phyloP scores from a whole-genome alignment of 1,139 yeast genomes.

The Candida pseudoviswanathii region DNA sequence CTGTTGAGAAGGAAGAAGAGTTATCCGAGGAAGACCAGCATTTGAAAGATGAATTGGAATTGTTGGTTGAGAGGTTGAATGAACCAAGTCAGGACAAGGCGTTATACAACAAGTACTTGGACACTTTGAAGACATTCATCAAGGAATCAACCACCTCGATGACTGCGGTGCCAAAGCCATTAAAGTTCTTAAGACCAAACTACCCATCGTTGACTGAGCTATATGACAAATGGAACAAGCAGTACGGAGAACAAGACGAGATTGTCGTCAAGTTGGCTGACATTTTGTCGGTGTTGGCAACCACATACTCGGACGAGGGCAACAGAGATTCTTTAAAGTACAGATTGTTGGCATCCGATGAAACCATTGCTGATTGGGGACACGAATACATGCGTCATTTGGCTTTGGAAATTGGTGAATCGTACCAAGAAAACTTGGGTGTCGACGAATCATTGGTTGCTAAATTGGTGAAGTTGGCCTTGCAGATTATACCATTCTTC shows the following conservation, averaged over 20 bases:
- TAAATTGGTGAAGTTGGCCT: constrained; percentile 63
- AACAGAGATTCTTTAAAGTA: constrained; percentile 80
- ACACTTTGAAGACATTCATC: constrained; percentile 72
- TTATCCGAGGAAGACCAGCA: constrained; percentile 92
- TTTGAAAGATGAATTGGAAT: constrained; percentile 83
- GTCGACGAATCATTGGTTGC: constrained; percentile 43
- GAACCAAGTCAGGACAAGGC: constrained; percentile 43
- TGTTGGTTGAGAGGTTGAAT: constrained; percentile 76
- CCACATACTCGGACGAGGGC: constrained; percentile 90
- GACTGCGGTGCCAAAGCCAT: constrained; percentile 99
- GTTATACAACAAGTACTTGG: constrained; percentile 61
- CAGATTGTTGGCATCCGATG: constrained; percentile 64
- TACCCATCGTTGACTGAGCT: constrained; percentile 66
- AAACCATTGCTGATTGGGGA: constrained; percentile 86
- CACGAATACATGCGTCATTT: constrained; percentile 96
- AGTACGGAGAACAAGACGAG: constrained; percentile 53
- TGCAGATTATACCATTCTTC: constrained; percentile 86
- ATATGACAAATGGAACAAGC: constrained; percentile 65
- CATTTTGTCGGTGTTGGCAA: constrained; percentile 87
- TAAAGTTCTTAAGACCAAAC: constrained; percentile 90
- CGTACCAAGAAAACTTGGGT: constrained; percentile 70
- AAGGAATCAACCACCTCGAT: constrained; percentile 94
- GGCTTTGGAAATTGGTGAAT: constrained; percentile 92
- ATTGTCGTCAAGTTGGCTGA: constrained; percentile 59
- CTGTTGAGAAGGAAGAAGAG: constrained; percentile 63